A percentile compares a stretch with the other conserved stretches of the same genome.
Evolutionary conservation across 371 early-diverging fungal species (phyloP).

Genomic region (Thermomucor indicae-seudaticae): DNA sequence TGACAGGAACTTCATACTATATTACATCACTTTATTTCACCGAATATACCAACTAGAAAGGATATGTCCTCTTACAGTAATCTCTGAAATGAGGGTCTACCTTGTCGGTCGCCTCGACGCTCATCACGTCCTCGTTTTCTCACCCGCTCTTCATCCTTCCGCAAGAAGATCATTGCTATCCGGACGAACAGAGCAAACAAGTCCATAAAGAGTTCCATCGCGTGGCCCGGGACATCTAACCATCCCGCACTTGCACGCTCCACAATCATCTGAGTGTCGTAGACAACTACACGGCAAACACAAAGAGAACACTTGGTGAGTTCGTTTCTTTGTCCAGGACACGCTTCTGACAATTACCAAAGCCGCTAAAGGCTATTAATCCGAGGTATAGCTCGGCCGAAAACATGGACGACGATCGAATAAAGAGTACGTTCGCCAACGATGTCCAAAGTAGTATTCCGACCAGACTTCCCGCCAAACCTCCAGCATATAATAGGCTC

Average conservation of each 20-base stretch:
- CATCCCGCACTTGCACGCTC: conserved; percentile 47
- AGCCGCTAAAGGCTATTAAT: conserved; percentile 47
- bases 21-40: too few species aligned
- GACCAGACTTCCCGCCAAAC: conserved; percentile 36
- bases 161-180: conserved; percentile 37
- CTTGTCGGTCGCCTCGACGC: neutral
- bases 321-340: neutral
- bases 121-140: conserved; percentile 3
- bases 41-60: too few species aligned
- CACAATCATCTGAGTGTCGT: conserved; percentile 63
- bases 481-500: conserved; percentile 41
- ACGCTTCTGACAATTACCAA: too few species aligned
- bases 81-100: neutral
- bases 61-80: too few species aligned
- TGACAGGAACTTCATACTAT: too few species aligned
- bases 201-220: conserved; percentile 53
- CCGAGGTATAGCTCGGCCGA: conserved; percentile 51
- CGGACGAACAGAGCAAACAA: conserved; percentile 52
- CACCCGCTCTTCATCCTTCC: conserved; percentile 28
- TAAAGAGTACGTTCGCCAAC: conserved; percentile 41
- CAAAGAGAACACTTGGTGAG: neutral
- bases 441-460: conserved; percentile 35
- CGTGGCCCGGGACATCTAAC: conserved; percentile 42
- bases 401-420: conserved; percentile 36
- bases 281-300: conserved; percentile 29